Evolutionary conservation across 2,329 filamentous ascomycete genomes (phyloP).

Genomic region (Claviceps digitariae): DNA sequence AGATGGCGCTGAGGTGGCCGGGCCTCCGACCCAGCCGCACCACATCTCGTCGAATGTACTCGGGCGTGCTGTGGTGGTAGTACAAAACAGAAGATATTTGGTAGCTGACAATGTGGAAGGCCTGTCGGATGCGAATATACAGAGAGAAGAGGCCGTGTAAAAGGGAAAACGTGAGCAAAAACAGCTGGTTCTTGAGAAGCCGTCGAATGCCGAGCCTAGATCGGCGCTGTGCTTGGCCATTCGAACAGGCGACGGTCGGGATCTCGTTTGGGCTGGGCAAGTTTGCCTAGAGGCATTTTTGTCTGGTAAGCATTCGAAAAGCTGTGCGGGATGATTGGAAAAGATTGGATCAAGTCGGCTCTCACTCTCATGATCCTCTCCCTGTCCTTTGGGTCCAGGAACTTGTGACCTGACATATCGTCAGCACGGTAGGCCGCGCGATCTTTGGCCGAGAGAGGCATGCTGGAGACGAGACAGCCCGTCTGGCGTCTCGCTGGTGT

Average conservation of each 20-base stretch:
- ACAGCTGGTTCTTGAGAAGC: constrained; percentile 48
- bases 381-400: constrained; percentile 23
- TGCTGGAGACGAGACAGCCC: constrained; percentile 7
- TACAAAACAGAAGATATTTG: constrained; percentile 70
- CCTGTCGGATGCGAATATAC: constrained; percentile 69
- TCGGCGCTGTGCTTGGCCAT: constrained; percentile 16
- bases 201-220: constrained; percentile 44
- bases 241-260: constrained; percentile 13
- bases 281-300: constrained; percentile 20
- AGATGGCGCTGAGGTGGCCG: constrained; percentile 74
- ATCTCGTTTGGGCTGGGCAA: constrained; percentile 21
- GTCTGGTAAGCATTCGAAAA: constrained; percentile 3
- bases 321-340: not conserved
- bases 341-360: not conserved
- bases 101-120: constrained; percentile 66
- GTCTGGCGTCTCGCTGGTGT: not conserved
- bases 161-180: constrained; percentile 53
- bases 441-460: constrained; percentile 23
- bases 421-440: constrained; percentile 27
- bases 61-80: constrained; percentile 91
- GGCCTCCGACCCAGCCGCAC: constrained; percentile 60
- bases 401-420: constrained; percentile 19
- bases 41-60: constrained; percentile 82
- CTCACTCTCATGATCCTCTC: constrained; percentile 23
- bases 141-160: constrained; percentile 77